Percentiles rank a stretch among this genome's conserved stretches.
phyloP scores from a whole-genome alignment of 1,284 basidiomycete species.

The Tilletia caries region DNA sequence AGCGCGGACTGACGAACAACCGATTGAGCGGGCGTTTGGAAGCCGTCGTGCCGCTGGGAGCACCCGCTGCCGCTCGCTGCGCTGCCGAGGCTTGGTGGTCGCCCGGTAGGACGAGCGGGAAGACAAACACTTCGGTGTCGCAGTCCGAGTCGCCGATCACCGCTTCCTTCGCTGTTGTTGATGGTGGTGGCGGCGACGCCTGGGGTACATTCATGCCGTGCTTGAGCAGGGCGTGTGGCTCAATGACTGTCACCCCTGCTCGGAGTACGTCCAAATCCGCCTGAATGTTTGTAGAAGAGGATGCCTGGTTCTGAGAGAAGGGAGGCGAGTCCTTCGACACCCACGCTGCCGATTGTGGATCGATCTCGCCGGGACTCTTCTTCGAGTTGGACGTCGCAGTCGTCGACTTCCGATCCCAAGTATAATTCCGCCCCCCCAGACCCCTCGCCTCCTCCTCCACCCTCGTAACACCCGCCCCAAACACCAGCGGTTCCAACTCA shows the following conservation, averaged over 20 bases:
- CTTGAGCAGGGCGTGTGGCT: conserved; percentile 31
- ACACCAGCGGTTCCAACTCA: conserved; percentile 25
- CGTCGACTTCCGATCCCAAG: conserved; percentile 33
- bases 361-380: conserved; percentile 14
- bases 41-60: background rate
- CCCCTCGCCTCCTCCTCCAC: conserved; percentile 40
- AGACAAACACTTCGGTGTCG: conserved; percentile 30
- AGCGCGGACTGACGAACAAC: conserved; percentile 39
- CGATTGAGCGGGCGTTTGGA: conserved; percentile 25
- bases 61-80: conserved; percentile 18
- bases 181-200: conserved; percentile 3
- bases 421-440: conserved; percentile 30
- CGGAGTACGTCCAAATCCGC: background rate
- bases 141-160: conserved; percentile 15
- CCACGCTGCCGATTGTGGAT: conserved; percentile 28
- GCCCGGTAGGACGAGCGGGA: conserved; percentile 43
- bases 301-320: background rate
- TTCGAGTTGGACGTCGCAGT: background rate
- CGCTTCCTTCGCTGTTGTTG: background rate
- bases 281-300: background rate
- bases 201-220: conserved; percentile 26
- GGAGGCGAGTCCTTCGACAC: conserved; percentile 20
- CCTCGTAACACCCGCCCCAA: conserved; percentile 32
- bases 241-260: conserved; percentile 30
- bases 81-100: conserved; percentile 34